Base-by-base conservation (phyloP, 768 basidiomycete species). In the Lactarius tabidus region DNA sequence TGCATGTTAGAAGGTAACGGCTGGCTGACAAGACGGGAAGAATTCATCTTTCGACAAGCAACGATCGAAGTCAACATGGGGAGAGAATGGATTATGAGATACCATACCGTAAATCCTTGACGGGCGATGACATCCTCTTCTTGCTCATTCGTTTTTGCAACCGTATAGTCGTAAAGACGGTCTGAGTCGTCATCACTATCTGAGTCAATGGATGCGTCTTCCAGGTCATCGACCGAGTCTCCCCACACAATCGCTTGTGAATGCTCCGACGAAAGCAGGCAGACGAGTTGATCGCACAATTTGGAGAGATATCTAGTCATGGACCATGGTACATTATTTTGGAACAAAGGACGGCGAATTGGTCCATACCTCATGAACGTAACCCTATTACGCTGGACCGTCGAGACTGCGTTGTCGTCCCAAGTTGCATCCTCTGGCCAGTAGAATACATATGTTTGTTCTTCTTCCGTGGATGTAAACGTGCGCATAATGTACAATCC, bases 351-450 rank as follows among this genome's bases (percentile, higher is more conserved):
- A 6, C 7, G 17, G 48, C 17, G 4, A 29, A n/a, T 31, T 58
- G 54, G 35, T 17, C 63, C 74, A 28, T 72, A 84, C 86, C 86
- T 74, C 83, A 87, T 86, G 69, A 87, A 88, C 0, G 86, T 84
- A 5, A 82, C 75, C 10, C 86, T 77, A 72, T 86, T 87, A 17
- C 82, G 78, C 38, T 77, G 71, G 56, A 84, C 78, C 4, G 83
- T 74, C 1, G 79, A 74, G 7, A 74, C 57, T 0, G 83, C 80
- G 18, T 76, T 72, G 71, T 86, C 84, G 43, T 81, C 72, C 86
- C 86, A 87, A 0, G 86, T 86, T 1, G 74, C 77, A 35, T 82
- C 77, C 64, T 88, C 84, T 0, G 85, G 85, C 86, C 87, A 88
- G 62, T 84, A 86, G 7, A 87, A 66, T 17, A 84, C 78, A 62